These are phyloP conservation scores for Chlamydomonas asymmetrica DNA, from an alignment of 139 green algal species.

Conservation along the genomic window DNA sequence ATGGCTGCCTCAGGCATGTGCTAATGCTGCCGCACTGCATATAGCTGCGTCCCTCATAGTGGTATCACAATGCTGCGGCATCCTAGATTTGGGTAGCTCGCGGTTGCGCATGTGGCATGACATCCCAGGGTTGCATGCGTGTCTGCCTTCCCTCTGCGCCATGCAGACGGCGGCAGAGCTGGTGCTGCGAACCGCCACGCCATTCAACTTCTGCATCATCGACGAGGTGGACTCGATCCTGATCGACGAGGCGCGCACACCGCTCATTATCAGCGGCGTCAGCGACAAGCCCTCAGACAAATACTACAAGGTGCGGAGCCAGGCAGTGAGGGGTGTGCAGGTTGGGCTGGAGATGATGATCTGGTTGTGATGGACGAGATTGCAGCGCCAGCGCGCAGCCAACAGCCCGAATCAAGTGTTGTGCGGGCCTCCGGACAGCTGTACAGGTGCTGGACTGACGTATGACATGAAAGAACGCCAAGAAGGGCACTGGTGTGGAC, in stretches of 20 bases:
- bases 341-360: background rate
- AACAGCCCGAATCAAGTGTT: too few species aligned
- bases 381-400: background rate
- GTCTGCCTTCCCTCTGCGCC: background rate
- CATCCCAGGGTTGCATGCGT: too few species aligned
- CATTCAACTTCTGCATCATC: conserved; percentile 97
- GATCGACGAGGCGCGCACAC: conserved; percentile 97
- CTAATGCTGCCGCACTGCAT: too few species aligned
- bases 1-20: too few species aligned
- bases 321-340: background rate
- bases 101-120: too few species aligned
- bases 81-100: too few species aligned
- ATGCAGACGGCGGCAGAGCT: conserved; percentile 76
- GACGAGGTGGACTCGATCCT: conserved; percentile 92
- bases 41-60: too few species aligned
- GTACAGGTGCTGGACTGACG: too few species aligned
- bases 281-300: conserved; percentile 84
- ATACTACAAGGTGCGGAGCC: conserved; percentile 71
- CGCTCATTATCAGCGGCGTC: conserved; percentile 93
- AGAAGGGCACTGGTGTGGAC: too few species aligned
- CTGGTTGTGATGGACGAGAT: background rate
- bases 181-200: conserved; percentile 73
- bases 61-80: too few species aligned
- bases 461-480: too few species aligned
- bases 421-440: too few species aligned